Conservation (phyloP, 1,139 yeast genomes). For the Candida pseudoviswanathii region DNA sequence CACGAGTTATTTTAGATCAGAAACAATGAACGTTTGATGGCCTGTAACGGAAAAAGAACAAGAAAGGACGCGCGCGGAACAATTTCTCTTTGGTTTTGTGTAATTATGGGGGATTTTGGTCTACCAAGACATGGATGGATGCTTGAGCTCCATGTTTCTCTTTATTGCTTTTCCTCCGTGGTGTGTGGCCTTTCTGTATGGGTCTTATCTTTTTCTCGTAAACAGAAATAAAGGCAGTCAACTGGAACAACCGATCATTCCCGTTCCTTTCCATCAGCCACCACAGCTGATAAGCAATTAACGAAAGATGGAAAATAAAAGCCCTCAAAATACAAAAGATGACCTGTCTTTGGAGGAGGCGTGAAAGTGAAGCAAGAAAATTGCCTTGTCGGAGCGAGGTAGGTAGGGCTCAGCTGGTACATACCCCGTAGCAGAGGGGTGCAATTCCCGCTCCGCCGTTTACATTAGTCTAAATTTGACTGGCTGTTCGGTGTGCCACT, state of each 20-base stretch:
- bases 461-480: too few relatives aligned
- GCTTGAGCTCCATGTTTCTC: neutral
- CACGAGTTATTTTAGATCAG: too few relatives aligned
- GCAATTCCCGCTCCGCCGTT: too few relatives aligned
- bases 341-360: neutral
- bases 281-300: neutral
- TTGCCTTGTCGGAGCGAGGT: neutral
- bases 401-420: too few relatives aligned
- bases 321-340: too few relatives aligned
- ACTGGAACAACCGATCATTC: neutral
- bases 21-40: neutral
- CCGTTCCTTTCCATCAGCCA: neutral
- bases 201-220: too few relatives aligned
- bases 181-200: too few relatives aligned
- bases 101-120: neutral
- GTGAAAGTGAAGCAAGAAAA: too few relatives aligned
- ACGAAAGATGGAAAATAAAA: neutral
- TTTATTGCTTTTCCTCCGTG: neutral
- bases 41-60: constrained; percentile 1
- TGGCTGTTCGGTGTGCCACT: neutral
- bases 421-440: too few relatives aligned
- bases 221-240: too few relatives aligned
- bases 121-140: neutral
- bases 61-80: neutral
- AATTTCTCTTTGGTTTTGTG: neutral